Evolutionary conservation across 108 stramenopile species (phyloP), one percentile per base, ranked within the genome.

Genomic region (Stephanodiscus triporus): DNA sequence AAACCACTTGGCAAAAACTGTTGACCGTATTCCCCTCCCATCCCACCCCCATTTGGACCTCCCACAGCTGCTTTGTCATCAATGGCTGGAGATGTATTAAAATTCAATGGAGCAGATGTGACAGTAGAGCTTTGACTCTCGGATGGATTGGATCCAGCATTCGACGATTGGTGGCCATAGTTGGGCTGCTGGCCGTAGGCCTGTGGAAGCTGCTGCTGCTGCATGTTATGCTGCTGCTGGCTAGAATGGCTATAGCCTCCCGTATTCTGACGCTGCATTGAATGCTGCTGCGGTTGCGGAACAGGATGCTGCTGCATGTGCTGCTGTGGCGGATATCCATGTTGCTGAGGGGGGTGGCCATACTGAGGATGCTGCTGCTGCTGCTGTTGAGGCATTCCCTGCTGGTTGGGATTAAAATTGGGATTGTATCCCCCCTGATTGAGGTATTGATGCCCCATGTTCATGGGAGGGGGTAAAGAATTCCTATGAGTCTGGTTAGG

Each of bases 1-100:
- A 89, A 63, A 53, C 79, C 73, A 42, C 67, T 54, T 3, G 79
- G 79, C 50, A 80, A 80, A 69, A 81, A 81, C 55, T 78, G 70
- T 29, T 81, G 70, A 3, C 61, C 74, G 34, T 65, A 77, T 24
- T 72, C 72, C 53, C 48, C 72, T 48, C 58, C 55, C 8, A 24
- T 9, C 73, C 76, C 68, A 49, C 75, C 68, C 42, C 49, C 85
- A 63, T 48, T 56, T 42, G 64, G 36, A 47, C 76, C 81, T 26
- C 29, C 77, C 8, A 42, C 76, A 43, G 10, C 24, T 37, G 4
- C 56, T 29, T 56, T 66, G 54, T 27, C 38, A 20, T 47, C 38
- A 38, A 38, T 32, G 16, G 60, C 19, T 64, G 76, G 63, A 48
- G 74, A 4, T 22, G 60, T 22, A 43, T 61, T 42, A 22, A 61